Evolutionary conservation across 768 basidiomycete genomes (phyloP).

Genomic region (Suillus bovinus): DNA sequence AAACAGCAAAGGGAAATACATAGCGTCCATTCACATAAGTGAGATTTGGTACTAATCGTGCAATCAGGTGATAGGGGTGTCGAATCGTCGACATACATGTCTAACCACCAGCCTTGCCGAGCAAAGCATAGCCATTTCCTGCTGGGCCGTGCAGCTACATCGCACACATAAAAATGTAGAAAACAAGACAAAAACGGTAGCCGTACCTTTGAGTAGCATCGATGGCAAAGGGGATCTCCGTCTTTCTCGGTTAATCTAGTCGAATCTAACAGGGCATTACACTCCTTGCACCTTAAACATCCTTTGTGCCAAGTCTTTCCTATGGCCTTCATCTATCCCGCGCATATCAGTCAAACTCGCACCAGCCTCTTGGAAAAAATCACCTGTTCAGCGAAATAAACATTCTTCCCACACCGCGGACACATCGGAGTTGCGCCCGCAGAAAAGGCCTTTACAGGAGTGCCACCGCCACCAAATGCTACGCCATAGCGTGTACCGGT

Average conservation of each 20-base stretch:
- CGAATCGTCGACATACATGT: background rate
- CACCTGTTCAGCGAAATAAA: constrained; percentile 87
- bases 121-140: constrained; percentile 73
- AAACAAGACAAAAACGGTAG: background rate
- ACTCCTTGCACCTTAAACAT: constrained; percentile 77
- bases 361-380: background rate
- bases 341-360: constrained; percentile 9
- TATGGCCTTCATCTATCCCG: constrained; percentile 68
- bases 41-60: background rate
- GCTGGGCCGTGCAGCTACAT: constrained; percentile 68
- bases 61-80: background rate
- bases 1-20: background rate
- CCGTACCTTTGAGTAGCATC: constrained; percentile 69
- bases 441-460: constrained; percentile 42
- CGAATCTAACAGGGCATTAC: constrained; percentile 68
- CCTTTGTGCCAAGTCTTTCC: constrained; percentile 80
- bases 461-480: constrained; percentile 47
- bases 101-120: constrained; percentile 51
- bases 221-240: constrained; percentile 65
- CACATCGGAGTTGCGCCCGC: constrained; percentile 59
- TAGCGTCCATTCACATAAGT: background rate
- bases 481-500: constrained; percentile 72
- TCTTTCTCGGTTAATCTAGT: constrained; percentile 74
- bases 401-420: constrained; percentile 69
- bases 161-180: background rate